phyloP scores from a whole-genome alignment of 1,284 basidiomycete species.

The Anthracocystis walkeri region DNA sequence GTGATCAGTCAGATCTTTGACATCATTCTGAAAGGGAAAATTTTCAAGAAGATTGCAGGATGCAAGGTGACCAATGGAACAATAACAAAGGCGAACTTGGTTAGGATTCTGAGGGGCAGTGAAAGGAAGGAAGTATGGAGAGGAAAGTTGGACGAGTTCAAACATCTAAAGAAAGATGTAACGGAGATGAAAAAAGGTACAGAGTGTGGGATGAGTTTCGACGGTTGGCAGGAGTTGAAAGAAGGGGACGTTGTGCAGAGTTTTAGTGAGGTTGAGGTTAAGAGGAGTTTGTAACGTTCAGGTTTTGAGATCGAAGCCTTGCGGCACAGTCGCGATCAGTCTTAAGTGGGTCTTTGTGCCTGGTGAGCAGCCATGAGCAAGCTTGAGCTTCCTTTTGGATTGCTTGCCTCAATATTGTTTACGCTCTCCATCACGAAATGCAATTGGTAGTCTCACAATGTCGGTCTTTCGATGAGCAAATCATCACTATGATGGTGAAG shows the following conservation, averaged over 20 bases:
- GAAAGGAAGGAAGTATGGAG: constrained; percentile 75
- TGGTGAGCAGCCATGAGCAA: too few relatives aligned
- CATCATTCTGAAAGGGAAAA: constrained; percentile 55
- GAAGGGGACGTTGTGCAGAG: constrained; percentile 84
- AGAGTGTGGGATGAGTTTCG: constrained; percentile 89
- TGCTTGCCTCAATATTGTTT: too few relatives aligned
- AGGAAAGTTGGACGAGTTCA: constrained; percentile 88
- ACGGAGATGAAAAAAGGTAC: constrained; percentile 87
- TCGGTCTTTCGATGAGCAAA: too few relatives aligned
- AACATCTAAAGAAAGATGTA: constrained; percentile 90
- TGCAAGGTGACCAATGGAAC: constrained; percentile 66
- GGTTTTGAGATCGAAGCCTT: too few relatives aligned
- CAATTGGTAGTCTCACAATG: too few relatives aligned
- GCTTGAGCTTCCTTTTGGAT: too few relatives aligned
- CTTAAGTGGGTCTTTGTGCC: too few relatives aligned
- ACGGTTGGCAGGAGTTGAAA: constrained; percentile 74
- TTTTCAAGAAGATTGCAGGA: constrained; percentile 58
- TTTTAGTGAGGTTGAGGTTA: constrained; percentile 64
- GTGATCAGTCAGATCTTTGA: constrained; percentile 63
- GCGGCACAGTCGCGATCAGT: too few relatives aligned
- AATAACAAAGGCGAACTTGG: constrained; percentile 43
- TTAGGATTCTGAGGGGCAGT: constrained; percentile 55
- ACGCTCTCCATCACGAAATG: too few relatives aligned
- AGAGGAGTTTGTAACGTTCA: constrained; percentile 51
- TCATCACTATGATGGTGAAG: too few relatives aligned